Evolutionary conservation across 345 rosid species (phyloP), one percentile per base, ranked within the genome.

Genomic region (Brassica carinata): DNA sequence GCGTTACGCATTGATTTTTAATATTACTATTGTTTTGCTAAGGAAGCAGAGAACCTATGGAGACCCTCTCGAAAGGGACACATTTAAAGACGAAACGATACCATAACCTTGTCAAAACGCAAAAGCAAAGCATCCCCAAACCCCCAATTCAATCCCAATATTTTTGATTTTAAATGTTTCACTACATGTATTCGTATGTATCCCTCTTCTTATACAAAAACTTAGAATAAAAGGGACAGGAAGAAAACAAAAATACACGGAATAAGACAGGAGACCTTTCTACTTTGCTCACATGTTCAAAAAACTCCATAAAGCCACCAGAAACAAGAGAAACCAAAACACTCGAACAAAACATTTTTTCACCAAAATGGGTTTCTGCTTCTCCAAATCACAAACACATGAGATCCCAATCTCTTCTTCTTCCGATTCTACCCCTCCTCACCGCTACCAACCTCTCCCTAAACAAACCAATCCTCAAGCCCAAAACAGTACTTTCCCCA

Each of bases 341-440:
- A 17, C 3, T 40, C 17, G 63, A 61, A 55, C 55, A 48, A 58
- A 58, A 73, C 11, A 33, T 68, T 80, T 61, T 2, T 36, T 80
- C 30, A 74, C 45, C 33, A 67, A 72, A 14, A 88, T 90, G 94
- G 88, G 93, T 5, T 69, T 33, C 38, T 88, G 97, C 75, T 84
- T 85, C 80, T 73, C 88, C 36, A 85, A 73, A 43, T 71, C 81
- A 13, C 78, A 51, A 11, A 81, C 89, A 5, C 87, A 73, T 7
- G 87, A 90, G 43, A 84, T 88, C 77, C 96, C 90, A 43, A 88
- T 91, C 83, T 84, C 85, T 61, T 85, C 85, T 8, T 89, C 90
- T 45, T 79, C 90, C 23, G 85, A 82, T 8, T 81, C 91, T 34
- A 81, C 68, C 80, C 89, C 5, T 72, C 85, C 87, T 68, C 85